Conservation (phyloP, 2,329 filamentous ascomycete genomes). For the Beauveria caledonica region DNA sequence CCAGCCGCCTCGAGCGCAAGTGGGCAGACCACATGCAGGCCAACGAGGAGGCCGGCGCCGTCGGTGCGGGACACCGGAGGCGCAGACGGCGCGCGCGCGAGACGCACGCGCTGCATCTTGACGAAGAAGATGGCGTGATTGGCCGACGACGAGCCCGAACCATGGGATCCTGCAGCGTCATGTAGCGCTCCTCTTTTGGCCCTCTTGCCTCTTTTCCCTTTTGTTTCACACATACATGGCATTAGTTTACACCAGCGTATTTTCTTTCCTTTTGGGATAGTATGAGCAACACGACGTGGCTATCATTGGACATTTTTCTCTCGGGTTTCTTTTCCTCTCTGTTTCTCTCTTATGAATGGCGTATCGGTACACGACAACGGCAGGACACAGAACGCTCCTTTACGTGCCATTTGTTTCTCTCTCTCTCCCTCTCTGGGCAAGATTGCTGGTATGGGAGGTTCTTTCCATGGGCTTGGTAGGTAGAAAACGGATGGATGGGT, state of each 20-base stretch:
- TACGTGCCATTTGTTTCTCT: neutral
- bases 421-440: neutral
- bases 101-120: slow-evolving; percentile 69
- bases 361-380: slow-evolving; percentile 3
- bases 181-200: slow-evolving; percentile 36
- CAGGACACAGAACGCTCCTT: slow-evolving; percentile 8
- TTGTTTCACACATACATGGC: neutral
- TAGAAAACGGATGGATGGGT: too few species aligned
- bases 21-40: slow-evolving; percentile 95
- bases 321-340: neutral
- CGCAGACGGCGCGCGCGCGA: slow-evolving; percentile 71
- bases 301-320: neutral
- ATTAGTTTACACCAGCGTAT: neutral
- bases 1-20: slow-evolving; percentile 73
- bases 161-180: slow-evolving; percentile 52
- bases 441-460: neutral
- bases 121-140: slow-evolving; percentile 65
- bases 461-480: neutral
- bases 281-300: neutral
- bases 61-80: slow-evolving; percentile 57
- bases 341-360: neutral
- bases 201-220: neutral
- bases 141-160: slow-evolving; percentile 57
- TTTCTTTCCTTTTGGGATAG: neutral
- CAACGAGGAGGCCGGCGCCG: slow-evolving; percentile 70